Percentiles rank a stretch among this genome's conserved stretches.
phyloP scores from a whole-genome alignment of 495 filamentous ascomycete species.

The Penicillium chermesinum region DNA sequence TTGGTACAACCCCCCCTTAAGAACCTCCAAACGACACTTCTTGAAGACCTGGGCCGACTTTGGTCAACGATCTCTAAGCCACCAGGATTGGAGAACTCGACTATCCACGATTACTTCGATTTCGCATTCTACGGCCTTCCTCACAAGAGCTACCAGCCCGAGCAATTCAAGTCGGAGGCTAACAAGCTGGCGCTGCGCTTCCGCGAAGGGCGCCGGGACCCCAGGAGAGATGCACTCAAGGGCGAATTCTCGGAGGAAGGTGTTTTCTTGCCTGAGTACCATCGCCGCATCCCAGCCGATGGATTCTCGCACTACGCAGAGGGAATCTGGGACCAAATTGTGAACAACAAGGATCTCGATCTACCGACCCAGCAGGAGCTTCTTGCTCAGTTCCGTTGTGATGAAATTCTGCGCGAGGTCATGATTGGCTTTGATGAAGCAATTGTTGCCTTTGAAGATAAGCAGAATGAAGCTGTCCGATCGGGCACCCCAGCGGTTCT shows the following conservation, averaged over 20 bases:
- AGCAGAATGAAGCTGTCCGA: slow-evolving; percentile 67
- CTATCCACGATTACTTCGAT: slow-evolving; percentile 95
- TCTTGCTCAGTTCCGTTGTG: slow-evolving; percentile 93
- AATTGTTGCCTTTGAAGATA: slow-evolving; percentile 79
- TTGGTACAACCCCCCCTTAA: slow-evolving; percentile 83
- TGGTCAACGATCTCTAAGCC: slow-evolving; percentile 93
- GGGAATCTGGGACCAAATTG: slow-evolving; percentile 96
- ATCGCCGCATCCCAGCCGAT: slow-evolving; percentile 91
- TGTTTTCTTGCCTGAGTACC: slow-evolving; percentile 89
- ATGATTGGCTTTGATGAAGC: slow-evolving; percentile 75
- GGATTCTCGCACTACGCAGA: slow-evolving; percentile 89
- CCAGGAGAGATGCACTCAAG: slow-evolving; percentile 45
- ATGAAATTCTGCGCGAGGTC: slow-evolving; percentile 88
- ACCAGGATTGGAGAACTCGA: slow-evolving; percentile 75
- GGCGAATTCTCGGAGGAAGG: slow-evolving; percentile 71
- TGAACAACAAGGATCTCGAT: slow-evolving; percentile 96
- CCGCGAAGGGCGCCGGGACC: slow-evolving; percentile 66
- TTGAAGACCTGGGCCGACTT: slow-evolving; percentile 84
- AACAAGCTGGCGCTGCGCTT: slow-evolving; percentile 77
- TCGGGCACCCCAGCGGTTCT: slow-evolving; percentile 67
- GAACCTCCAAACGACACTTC: slow-evolving; percentile 82
- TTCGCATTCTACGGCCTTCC: slow-evolving; percentile 94
- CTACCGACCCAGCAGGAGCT: slow-evolving; percentile 95
- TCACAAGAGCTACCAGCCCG: slow-evolving; percentile 92
- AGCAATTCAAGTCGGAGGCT: slow-evolving; percentile 80